A percentile compares a stretch with the other conserved stretches of the same genome.
Evolutionary conservation across 1,284 basidiomycete species (phyloP).

Genomic region (Lentinula novae-zelandiae): DNA sequence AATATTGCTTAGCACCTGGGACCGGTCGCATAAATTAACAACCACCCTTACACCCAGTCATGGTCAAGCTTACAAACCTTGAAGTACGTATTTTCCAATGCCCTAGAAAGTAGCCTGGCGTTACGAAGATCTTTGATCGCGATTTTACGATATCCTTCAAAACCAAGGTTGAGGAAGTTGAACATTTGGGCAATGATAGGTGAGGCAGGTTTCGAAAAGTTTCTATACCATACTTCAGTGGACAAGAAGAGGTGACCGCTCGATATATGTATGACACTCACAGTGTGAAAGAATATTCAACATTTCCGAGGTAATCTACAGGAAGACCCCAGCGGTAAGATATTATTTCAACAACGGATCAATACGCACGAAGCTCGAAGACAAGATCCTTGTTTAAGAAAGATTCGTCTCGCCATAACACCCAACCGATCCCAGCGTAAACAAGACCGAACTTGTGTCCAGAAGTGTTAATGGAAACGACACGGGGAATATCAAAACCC

Average conservation of each 20-base stretch:
- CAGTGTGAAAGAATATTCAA: conserved; percentile 53
- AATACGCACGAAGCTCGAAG: conserved; percentile 59
- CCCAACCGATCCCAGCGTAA: conserved; percentile 67
- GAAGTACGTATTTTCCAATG: conserved; percentile 56
- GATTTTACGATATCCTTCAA: conserved; percentile 45
- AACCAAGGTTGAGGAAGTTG: conserved; percentile 63
- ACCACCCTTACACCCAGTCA: background rate
- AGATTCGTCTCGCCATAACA: conserved; percentile 56
- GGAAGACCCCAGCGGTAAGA: background rate
- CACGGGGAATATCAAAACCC: conserved; percentile 63
- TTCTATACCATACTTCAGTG: conserved; percentile 30
- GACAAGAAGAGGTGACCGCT: conserved; percentile 20
- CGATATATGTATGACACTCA: conserved; percentile 11
- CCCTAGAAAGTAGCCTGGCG: conserved; percentile 60
- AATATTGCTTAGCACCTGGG: conserved; percentile 37
- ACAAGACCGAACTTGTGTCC: conserved; percentile 70
- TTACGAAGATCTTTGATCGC: conserved; percentile 60
- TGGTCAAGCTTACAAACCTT: conserved; percentile 22
- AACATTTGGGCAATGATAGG: conserved; percentile 71
- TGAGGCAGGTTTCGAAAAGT: conserved; percentile 65
- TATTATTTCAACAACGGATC: background rate
- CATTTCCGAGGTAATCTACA: conserved; percentile 50
- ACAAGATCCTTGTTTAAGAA: conserved; percentile 60
- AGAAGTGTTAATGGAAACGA: conserved; percentile 64
- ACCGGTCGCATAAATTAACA: too few relatives aligned